phyloP scores from a whole-genome alignment of 345 rosid species.

The Aethionema arabicum region DNA sequence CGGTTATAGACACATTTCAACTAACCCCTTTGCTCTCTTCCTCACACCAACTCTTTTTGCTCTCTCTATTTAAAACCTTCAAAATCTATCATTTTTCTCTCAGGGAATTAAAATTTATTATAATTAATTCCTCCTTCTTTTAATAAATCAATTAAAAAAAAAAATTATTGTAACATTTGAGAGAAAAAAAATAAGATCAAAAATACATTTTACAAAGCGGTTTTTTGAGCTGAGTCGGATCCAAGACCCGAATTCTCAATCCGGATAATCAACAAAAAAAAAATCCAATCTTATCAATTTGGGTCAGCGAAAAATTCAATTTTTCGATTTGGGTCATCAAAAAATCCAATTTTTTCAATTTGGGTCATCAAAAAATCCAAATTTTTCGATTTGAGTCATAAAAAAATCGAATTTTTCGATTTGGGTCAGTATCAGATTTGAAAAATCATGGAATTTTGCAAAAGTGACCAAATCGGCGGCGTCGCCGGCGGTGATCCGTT shows the following conservation, averaged over 20 bases:
- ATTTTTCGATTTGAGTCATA: no score
- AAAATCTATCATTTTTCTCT: slow-evolving; percentile 22
- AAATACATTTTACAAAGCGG: no score
- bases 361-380: not conserved
- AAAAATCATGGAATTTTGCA: slow-evolving; percentile 33
- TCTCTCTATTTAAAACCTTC: slow-evolving; percentile 31
- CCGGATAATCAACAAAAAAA: no score
- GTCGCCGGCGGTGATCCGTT: slow-evolving; percentile 47
- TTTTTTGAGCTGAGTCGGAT: no score
- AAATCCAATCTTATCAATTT: no score
- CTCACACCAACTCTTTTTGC: slow-evolving; percentile 28
- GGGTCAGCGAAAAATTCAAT: no score
- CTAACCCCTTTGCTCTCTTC: slow-evolving; percentile 13
- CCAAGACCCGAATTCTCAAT: no score
- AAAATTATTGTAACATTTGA: no score
- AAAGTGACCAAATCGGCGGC: not conserved
- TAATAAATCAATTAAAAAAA: not conserved
- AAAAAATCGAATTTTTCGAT: not conserved
- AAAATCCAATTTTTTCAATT: not conserved
- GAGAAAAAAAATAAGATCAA: no score
- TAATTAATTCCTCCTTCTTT: not conserved
- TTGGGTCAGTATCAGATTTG: not conserved
- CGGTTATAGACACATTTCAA: slow-evolving; percentile 31
- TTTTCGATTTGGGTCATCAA: no score
- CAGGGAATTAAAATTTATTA: slow-evolving; percentile 31